Percentiles rank a stretch among this genome's conserved stretches.
These are phyloP conservation scores for Harringtonia lauricola DNA, from an alignment of 2,329 filamentous ascomycete genomes.

Conservation along the genomic window DNA sequence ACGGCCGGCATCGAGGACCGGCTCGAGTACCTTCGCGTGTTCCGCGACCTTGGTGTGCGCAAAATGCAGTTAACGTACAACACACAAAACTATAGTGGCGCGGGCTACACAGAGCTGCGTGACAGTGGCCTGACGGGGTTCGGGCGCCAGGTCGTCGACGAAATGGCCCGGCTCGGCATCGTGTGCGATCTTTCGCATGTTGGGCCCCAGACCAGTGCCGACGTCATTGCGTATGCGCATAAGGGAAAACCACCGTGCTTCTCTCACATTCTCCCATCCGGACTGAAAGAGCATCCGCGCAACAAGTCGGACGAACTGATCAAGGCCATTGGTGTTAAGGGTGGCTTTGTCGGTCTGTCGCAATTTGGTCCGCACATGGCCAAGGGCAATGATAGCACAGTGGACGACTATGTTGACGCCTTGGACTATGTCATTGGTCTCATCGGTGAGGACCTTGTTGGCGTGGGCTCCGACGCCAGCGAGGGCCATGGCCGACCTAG, in stretches of 20 bases:
- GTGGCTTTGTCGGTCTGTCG: conserved; percentile 25
- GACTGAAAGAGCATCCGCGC: conserved; percentile 23
- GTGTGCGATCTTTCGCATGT: conserved; percentile 25
- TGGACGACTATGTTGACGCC: conserved; percentile 29
- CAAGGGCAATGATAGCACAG: conserved; percentile 26
- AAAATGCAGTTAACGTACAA: conserved; percentile 33
- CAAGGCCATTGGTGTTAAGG: conserved; percentile 22
- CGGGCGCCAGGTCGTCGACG: conserved; percentile 19
- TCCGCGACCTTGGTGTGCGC: conserved; percentile 26
- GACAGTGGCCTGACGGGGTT: conserved; percentile 26
- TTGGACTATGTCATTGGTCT: conserved; percentile 25
- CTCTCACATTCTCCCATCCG: conserved; percentile 24
- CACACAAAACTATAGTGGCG: conserved; percentile 28
- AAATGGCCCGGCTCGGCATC: conserved; percentile 24
- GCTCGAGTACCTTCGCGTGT: conserved; percentile 25
- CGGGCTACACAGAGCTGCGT: conserved; percentile 25
- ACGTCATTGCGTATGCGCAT: conserved; percentile 23
- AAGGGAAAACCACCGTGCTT: conserved; percentile 25
- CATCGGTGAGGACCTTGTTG: conserved; percentile 24
- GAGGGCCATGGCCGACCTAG: conserved; percentile 26
- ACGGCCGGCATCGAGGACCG: conserved; percentile 28
- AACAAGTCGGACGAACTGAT: conserved; percentile 27
- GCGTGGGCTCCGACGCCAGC: conserved; percentile 25
- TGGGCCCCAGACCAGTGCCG: conserved; percentile 21
- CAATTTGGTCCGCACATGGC: conserved; percentile 28